These are phyloP conservation scores for Skeletonema grethae DNA, from an alignment of 108 stramenopile genomes.

Conservation along the genomic window DNA sequence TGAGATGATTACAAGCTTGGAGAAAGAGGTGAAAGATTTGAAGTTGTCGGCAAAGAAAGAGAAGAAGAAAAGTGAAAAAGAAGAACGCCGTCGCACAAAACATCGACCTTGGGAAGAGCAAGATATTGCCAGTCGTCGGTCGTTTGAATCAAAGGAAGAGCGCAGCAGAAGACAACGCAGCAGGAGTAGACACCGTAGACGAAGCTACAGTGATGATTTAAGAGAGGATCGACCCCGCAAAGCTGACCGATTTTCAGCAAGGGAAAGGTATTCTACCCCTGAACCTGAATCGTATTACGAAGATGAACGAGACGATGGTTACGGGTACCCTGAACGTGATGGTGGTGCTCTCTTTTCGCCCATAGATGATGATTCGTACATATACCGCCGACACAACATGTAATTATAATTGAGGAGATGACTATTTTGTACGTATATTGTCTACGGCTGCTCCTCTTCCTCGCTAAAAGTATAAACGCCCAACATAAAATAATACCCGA, in stretches of 20 bases:
- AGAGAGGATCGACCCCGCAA: not conserved
- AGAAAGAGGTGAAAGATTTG: conserved; percentile 6
- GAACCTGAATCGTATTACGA: not conserved
- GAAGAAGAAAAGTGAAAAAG: not conserved
- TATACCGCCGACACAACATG: conserved; percentile 2
- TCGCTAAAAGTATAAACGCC: not conserved
- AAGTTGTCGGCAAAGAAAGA: not conserved
- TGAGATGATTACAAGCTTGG: conserved; percentile 11
- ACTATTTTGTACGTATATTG: not conserved
- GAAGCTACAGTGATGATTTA: not conserved
- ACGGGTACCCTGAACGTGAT: not conserved
- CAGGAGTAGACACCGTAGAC: not conserved
- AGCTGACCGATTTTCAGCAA: not conserved
- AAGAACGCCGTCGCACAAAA: not conserved
- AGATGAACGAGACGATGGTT: not conserved
- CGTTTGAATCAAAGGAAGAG: not conserved
- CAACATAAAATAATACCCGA: not conserved
- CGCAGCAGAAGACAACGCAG: not conserved
- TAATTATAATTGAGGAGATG: not conserved
- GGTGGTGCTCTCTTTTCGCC: not conserved
- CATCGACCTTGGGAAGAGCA: not conserved
- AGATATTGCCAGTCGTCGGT: not conserved
- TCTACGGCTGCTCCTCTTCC: not conserved
- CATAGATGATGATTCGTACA: not conserved
- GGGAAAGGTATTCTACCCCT: not conserved